A percentile compares a stretch with the other conserved stretches of the same genome.
These are phyloP conservation scores for Botrytis tulipae DNA, from an alignment of 2,329 filamentous ascomycete species.

Conservation along the genomic window DNA sequence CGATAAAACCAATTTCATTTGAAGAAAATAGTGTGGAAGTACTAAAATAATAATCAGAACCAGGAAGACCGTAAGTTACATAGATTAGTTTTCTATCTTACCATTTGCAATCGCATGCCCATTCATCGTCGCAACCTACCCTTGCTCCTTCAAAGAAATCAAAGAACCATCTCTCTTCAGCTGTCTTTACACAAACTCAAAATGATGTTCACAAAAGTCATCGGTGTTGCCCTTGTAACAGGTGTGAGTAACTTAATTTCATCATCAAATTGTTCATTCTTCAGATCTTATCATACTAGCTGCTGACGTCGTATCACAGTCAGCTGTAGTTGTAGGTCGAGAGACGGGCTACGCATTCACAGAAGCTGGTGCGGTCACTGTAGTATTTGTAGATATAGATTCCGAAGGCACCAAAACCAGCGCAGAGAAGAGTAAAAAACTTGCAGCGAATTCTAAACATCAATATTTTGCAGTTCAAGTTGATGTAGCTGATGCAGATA, in stretches of 20 bases:
- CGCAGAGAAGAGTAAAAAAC: neutral
- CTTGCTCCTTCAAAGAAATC: neutral
- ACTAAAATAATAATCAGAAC: neutral
- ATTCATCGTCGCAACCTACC: too few species aligned
- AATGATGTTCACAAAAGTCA: neutral
- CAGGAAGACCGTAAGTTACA: accelerated
- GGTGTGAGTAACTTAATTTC: neutral
- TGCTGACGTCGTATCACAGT: neutral
- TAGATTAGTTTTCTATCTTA: too few species aligned
- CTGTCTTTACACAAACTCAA: neutral
- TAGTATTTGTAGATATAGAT: neutral
- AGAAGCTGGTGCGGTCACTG: neutral
- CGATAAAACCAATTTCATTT: accelerated
- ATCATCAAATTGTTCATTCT: neutral
- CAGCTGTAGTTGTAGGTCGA: neutral
- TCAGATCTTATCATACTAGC: neutral
- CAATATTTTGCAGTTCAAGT: neutral
- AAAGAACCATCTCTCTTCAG: too few species aligned
- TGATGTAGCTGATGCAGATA: neutral
- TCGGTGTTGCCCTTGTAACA: neutral
- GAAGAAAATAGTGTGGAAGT: neutral
- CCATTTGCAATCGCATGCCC: accelerated
- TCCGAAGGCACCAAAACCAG: neutral
- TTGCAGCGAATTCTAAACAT: neutral
- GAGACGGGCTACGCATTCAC: neutral